These are phyloP conservation scores for Cornus controversa DNA, from an alignment of 148 eudicot genomes.

Conservation along the genomic window DNA sequence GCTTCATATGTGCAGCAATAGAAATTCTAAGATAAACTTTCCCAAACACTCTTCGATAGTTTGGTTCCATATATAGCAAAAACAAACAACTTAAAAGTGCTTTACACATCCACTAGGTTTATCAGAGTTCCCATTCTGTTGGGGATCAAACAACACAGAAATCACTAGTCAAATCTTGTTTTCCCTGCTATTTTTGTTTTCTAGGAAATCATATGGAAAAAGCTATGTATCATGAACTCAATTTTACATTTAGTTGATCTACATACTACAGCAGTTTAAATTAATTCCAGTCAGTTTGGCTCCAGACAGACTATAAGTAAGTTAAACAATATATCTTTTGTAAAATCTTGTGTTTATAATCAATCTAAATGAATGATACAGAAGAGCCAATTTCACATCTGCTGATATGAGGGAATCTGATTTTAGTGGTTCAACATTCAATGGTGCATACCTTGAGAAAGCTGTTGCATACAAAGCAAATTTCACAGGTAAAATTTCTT, in stretches of 20 bases:
- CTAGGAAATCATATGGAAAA: neutral
- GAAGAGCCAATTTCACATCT: slow-evolving; percentile 94
- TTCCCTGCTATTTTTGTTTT: neutral
- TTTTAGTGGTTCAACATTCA: slow-evolving; percentile 97
- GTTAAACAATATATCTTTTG: neutral
- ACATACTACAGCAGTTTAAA: neutral
- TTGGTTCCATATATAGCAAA: neutral
- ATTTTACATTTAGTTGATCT: neutral
- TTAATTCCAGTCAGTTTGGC: neutral
- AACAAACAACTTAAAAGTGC: neutral
- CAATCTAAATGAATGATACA: slow-evolving; percentile 35
- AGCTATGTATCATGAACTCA: neutral
- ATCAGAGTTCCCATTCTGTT: too few species aligned
- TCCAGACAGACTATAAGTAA: neutral
- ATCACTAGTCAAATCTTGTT: neutral
- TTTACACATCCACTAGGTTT: neutral
- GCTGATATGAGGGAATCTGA: slow-evolving; percentile 99
- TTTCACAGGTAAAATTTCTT: slow-evolving; percentile 60
- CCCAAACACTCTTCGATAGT: too few species aligned
- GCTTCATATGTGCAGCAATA: too few species aligned
- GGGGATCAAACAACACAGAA: too few species aligned
- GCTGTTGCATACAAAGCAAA: slow-evolving; percentile 97
- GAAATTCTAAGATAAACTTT: too few species aligned
- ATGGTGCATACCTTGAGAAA: slow-evolving; percentile 97
- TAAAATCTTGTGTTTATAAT: slow-evolving; percentile 12